phyloP scores from a whole-genome alignment of 2,329 filamentous ascomycete species.

The Fusarium sp. region DNA sequence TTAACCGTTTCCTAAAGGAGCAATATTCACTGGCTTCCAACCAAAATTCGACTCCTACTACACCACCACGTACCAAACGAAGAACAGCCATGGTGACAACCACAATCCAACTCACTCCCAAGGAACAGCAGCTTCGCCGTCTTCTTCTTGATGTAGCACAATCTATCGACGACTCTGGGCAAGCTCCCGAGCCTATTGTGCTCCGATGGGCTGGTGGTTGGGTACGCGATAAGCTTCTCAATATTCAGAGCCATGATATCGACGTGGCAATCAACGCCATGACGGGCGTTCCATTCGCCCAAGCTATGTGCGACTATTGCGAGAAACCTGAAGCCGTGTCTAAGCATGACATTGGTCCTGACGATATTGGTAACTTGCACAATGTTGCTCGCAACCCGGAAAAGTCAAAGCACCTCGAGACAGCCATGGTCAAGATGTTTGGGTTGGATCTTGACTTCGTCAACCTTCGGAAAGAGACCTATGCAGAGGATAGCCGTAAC shows the following conservation, averaged over 20 bases:
- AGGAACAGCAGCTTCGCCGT: slow-evolving; percentile 77
- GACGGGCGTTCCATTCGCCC: slow-evolving; percentile 82
- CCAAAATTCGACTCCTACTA: background rate
- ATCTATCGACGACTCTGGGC: slow-evolving; percentile 63
- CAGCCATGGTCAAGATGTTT: slow-evolving; percentile 85
- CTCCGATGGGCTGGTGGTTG: slow-evolving; percentile 87
- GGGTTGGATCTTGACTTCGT: slow-evolving; percentile 93
- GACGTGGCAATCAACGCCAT: slow-evolving; percentile 87
- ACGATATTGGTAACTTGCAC: slow-evolving; percentile 80
- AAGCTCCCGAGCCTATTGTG: slow-evolving; percentile 65
- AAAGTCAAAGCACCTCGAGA: slow-evolving; percentile 96
- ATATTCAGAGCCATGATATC: slow-evolving; percentile 79
- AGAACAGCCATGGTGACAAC: slow-evolving; percentile 35
- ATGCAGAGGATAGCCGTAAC: slow-evolving; percentile 88
- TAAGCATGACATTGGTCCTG: slow-evolving; percentile 67
- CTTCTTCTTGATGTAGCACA: slow-evolving; percentile 85
- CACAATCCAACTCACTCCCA: slow-evolving; percentile 69
- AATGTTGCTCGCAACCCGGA: slow-evolving; percentile 93
- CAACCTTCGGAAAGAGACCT: slow-evolving; percentile 92
- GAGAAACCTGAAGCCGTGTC: slow-evolving; percentile 67
- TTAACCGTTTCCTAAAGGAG: slow-evolving; percentile 45
- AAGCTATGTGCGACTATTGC: slow-evolving; percentile 75
- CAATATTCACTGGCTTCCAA: slow-evolving; percentile 12
- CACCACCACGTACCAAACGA: background rate
- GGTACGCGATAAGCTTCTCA: slow-evolving; percentile 86